Conservation (phyloP, 2,329 filamentous ascomycete species). For the Biscogniauxia sp. region DNA sequence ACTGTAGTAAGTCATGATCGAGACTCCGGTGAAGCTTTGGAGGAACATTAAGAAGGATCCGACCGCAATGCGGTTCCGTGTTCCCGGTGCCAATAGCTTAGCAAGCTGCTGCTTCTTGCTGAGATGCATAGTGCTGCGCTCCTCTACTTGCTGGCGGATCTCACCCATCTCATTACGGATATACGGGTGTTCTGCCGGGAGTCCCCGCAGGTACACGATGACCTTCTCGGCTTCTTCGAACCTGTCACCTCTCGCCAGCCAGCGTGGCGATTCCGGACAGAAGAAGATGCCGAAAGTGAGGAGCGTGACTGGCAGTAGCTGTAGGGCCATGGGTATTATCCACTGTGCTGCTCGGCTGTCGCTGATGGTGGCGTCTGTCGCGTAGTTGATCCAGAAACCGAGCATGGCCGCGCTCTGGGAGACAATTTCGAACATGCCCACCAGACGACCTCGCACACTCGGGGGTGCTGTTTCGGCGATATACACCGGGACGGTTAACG, state of each 20-base stretch:
- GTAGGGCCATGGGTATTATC: constrained; percentile 43
- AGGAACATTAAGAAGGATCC: constrained; percentile 54
- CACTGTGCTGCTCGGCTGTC: constrained; percentile 32
- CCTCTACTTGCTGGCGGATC: constrained; percentile 55
- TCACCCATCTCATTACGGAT: constrained; percentile 55
- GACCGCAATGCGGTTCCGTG: constrained; percentile 46
- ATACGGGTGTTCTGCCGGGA: constrained; percentile 50
- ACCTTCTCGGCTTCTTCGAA: constrained; percentile 40
- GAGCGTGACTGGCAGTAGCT: constrained; percentile 39
- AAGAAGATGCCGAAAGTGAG: constrained; percentile 32
- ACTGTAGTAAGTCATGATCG: constrained; percentile 60
- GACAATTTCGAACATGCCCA: constrained; percentile 50
- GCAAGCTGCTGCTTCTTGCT: constrained; percentile 29
- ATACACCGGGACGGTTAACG: constrained; percentile 55
- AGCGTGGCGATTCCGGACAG: constrained; percentile 37
- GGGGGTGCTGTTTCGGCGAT: constrained; percentile 55
- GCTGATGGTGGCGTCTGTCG: constrained; percentile 10
- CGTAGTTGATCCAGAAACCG: constrained; percentile 38
- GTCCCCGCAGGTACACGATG: constrained; percentile 45
- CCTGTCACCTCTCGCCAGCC: constrained; percentile 34
- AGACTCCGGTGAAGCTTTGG: constrained; percentile 48
- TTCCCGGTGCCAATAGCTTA: constrained; percentile 37
- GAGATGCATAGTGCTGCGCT: constrained; percentile 26
- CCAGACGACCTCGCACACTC: constrained; percentile 49
- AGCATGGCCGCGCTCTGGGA: constrained; percentile 49